phyloP scores from a whole-genome alignment of 2,329 filamentous ascomycete genomes.

The Byssothecium circinans region DNA sequence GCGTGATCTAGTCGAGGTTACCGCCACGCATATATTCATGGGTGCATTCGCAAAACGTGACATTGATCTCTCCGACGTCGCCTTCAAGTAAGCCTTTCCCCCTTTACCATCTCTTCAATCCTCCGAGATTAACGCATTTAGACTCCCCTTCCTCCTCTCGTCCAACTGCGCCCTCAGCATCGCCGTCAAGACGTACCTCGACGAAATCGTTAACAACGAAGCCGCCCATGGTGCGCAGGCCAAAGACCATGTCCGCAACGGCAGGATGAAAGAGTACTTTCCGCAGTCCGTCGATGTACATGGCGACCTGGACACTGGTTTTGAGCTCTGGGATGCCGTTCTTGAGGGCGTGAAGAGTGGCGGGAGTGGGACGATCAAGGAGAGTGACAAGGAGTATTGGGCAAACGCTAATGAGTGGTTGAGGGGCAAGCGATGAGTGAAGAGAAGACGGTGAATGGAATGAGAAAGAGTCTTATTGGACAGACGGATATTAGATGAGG shows the following conservation, averaged over 20 bases:
- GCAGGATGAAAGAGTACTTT: constrained; percentile 61
- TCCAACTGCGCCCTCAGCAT: constrained; percentile 77
- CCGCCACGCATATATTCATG: constrained; percentile 78
- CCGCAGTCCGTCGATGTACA: constrained; percentile 61
- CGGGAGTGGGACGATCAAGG: constrained; percentile 45
- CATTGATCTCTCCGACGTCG: constrained; percentile 64
- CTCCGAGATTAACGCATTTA: constrained; percentile 16
- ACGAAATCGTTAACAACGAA: constrained; percentile 63
- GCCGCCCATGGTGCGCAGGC: constrained; percentile 57
- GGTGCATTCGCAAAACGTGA: constrained; percentile 76
- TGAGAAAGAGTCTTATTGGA: no score
- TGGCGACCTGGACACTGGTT: constrained; percentile 61
- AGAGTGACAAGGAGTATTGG: constrained; percentile 57
- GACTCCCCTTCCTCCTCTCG: constrained; percentile 67
- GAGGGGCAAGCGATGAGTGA: constrained; percentile 27
- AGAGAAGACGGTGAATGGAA: no score
- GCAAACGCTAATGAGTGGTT: constrained; percentile 64
- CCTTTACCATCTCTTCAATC: constrained; percentile 44
- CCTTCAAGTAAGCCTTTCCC: constrained; percentile 62
- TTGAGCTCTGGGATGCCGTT: constrained; percentile 67
- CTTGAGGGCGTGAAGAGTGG: constrained; percentile 61
- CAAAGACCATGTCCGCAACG: constrained; percentile 54
- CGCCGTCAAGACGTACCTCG: constrained; percentile 76
- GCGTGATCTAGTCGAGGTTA: constrained; percentile 81
- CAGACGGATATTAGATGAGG: no score